These are phyloP conservation scores for Aquilaria malaccensis DNA, from an alignment of 345 rosid genomes.

Conservation along the genomic window DNA sequence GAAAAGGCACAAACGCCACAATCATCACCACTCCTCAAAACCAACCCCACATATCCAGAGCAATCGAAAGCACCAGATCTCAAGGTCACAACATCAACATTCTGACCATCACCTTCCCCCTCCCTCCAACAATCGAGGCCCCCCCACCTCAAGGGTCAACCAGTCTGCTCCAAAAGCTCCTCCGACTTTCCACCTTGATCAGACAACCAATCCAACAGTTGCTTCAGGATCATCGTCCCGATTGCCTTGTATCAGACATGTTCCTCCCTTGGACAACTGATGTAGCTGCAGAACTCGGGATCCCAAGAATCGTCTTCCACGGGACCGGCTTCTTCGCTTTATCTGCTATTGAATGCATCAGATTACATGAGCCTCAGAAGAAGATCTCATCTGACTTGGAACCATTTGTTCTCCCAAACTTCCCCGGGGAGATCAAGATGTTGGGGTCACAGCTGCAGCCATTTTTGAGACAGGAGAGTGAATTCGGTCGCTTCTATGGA, in stretches of 20 bases:
- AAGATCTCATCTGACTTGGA: constrained; percentile 19
- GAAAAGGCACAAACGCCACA: constrained; percentile 21
- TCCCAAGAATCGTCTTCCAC: constrained; percentile 32
- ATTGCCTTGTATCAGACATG: constrained; percentile 28
- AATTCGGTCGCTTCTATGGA: background rate
- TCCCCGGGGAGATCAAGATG: constrained; percentile 28
- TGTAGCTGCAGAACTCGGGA: constrained; percentile 23
- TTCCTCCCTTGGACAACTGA: constrained; percentile 34
- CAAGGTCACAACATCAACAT: constrained; percentile 15
- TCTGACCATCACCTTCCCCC: constrained; percentile 7
- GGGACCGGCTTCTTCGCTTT: constrained; percentile 24
- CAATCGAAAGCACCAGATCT: constrained; percentile 14
- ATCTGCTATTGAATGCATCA: constrained; percentile 11
- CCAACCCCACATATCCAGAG: constrained; percentile 11
- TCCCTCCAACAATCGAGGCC: constrained; percentile 14
- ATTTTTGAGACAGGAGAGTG: background rate
- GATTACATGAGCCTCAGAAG: constrained; percentile 19
- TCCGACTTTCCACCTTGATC: constrained; percentile 12
- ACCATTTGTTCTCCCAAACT: constrained; percentile 19
- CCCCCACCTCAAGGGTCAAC: background rate
- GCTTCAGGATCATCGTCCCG: constrained; percentile 15
- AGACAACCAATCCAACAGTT: constrained; percentile 14
- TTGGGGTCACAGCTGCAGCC: constrained; percentile 17
- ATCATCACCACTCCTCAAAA: constrained; percentile 25
- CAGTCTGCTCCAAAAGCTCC: constrained; percentile 9